phyloP scores from a whole-genome alignment of 2,329 filamentous ascomycete species.

The Ceratocystis diversiconidia region DNA sequence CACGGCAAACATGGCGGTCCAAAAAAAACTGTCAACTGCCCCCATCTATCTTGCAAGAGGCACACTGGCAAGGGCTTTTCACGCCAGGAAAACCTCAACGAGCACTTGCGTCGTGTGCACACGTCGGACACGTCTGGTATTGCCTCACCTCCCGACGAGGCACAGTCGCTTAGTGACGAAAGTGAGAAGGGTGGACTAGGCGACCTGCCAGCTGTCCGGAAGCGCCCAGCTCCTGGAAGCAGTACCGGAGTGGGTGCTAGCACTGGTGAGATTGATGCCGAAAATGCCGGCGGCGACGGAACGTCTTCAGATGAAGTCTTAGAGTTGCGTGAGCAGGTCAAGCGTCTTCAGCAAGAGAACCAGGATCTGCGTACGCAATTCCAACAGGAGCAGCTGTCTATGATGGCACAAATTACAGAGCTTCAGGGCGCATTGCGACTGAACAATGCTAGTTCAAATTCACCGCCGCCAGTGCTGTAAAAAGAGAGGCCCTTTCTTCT shows the following conservation, averaged over 20 bases:
- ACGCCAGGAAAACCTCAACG: conserved; percentile 82
- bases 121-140: conserved; percentile 47
- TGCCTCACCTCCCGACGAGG: conserved; percentile 26
- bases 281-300: neutral
- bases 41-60: conserved; percentile 75
- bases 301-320: conserved; percentile 31
- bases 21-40: conserved; percentile 76
- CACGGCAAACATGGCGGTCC: conserved; percentile 82
- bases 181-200: conserved; percentile 26
- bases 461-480: conserved; percentile 13
- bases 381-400: conserved; percentile 33
- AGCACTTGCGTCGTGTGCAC: conserved; percentile 86
- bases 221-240: conserved; percentile 1
- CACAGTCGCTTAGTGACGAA: conserved; percentile 32
- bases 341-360: conserved; percentile 51
- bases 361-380: conserved; percentile 41
- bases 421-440: conserved; percentile 31
- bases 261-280: neutral
- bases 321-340: conserved; percentile 50
- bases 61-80: conserved; percentile 82
- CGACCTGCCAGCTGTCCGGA: conserved; percentile 6
- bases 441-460: conserved; percentile 17
- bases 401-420: conserved; percentile 36
- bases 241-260: neutral
- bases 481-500: conserved; percentile 20